Base-by-base conservation (phyloP, 495 filamentous ascomycete genomes). In the Chaetomidium leptoderma region DNA sequence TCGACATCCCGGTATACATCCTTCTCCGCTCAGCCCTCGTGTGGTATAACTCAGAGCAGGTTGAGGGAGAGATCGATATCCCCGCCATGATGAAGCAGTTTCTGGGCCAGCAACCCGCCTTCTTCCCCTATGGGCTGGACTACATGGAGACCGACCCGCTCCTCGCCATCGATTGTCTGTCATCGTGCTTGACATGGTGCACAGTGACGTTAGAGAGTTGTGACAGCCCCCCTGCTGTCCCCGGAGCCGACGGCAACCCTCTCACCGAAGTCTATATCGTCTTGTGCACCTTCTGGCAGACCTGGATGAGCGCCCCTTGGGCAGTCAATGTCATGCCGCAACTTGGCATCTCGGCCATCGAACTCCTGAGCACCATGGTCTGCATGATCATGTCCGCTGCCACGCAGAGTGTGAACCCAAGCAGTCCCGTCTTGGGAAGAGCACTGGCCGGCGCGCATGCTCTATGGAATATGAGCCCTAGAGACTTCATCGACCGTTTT, bases 361-460 rank as follows among this genome's bases (percentile, higher is more conserved):
- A 67, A 24, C 51, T 70, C n/a, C 48, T 70, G 3, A 17, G 33
- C 44, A 57, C 32, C 9, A 42, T 67, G 4, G 44, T 59, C 9
- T 55, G 52, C 53, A 63, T 64, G 56, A 58, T 64, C 51, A 65
- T 66, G 45, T 49, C 57, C 4, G 55, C 35, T 1, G 45, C 36
- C 3, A 10, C 19, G 5, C 17, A 42, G n/a, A 27, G 1, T 13
- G 6, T 16, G 16, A 16, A 33, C n/a, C 16, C 13, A 16, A 17
- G 13, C 6, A 10, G 9, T 3, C 13, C 39, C 3, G 19, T 45
- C 14, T 3, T n/a, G 17, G 27, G 36, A 10, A 45, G 29, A 14
- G 52, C 52, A 0, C 32, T 37, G 7, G 43, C 32, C 24, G 43
- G 43, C 14, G 53, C 45, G 11, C 8, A 16, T 3, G 16, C 6